phyloP scores from a whole-genome alignment of 352 stramenopile species.

The Pythium rishiriense region DNA sequence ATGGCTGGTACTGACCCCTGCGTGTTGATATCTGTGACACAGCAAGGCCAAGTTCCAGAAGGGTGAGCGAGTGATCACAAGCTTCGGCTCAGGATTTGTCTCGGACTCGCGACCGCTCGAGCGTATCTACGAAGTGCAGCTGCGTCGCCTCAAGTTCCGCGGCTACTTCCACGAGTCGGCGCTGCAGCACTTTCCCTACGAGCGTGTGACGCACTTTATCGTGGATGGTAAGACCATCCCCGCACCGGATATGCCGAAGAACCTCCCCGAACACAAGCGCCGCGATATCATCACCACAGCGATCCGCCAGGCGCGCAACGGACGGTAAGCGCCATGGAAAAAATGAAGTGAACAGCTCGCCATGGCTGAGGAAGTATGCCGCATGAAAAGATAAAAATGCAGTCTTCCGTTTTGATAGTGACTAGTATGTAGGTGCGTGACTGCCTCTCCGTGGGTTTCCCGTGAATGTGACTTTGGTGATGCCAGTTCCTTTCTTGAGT shows the following conservation, averaged over 20 bases:
- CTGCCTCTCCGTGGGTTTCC: not conserved
- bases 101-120: slow-evolving; percentile 53
- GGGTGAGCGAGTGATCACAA: slow-evolving; percentile 74
- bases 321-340: slow-evolving; percentile 8
- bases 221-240: slow-evolving; percentile 72
- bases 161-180: slow-evolving; percentile 77
- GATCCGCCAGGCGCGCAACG: slow-evolving; percentile 60
- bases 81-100: slow-evolving; percentile 80
- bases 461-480: slow-evolving; percentile 5
- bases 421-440: slow-evolving; percentile 4
- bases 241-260: slow-evolving; percentile 64
- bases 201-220: slow-evolving; percentile 84
- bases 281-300: slow-evolving; percentile 67
- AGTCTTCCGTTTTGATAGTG: slow-evolving; percentile 4
- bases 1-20: not conserved
- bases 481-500: too few species aligned
- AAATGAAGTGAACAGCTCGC: not conserved
- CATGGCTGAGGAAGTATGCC: too few species aligned
- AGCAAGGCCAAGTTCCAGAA: slow-evolving; percentile 73
- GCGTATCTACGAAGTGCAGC: slow-evolving; percentile 77
- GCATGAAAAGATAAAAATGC: slow-evolving; percentile 9
- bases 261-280: slow-evolving; percentile 66
- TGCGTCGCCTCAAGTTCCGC: slow-evolving; percentile 69
- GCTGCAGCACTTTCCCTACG: slow-evolving; percentile 74
- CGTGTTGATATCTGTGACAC: slow-evolving; percentile 4